Evolutionary conservation across 2,329 filamentous ascomycete genomes (phyloP).

Genomic region (Fusarium coffeatum): DNA sequence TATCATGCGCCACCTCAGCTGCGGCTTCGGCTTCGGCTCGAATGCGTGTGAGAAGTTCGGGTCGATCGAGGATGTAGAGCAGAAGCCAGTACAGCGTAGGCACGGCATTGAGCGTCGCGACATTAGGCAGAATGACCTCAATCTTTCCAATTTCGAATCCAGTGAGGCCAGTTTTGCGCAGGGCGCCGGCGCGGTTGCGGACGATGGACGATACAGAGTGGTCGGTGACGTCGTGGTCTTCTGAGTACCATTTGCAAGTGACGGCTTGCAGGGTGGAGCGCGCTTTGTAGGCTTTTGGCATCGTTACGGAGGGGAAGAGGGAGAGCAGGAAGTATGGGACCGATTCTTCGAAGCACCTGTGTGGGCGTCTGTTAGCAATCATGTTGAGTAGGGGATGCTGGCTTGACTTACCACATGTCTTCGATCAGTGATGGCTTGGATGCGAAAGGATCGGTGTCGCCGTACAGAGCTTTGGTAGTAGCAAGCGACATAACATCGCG

Average conservation of each 20-base stretch:
- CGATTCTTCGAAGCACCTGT: conserved; percentile 41
- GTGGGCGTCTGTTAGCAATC: neutral
- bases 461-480: conserved; percentile 56
- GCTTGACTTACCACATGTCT: conserved; percentile 31
- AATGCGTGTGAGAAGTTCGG: conserved; percentile 37
- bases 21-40: conserved; percentile 35
- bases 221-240: conserved; percentile 43
- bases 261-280: conserved; percentile 43
- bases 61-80: conserved; percentile 45
- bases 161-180: conserved; percentile 48
- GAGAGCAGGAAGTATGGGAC: conserved; percentile 47
- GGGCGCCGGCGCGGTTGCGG: conserved; percentile 44
- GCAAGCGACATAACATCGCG: conserved; percentile 54
- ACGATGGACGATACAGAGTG: conserved; percentile 46
- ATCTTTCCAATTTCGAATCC: conserved; percentile 45
- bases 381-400: fast-evolving
- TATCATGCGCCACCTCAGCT: neutral
- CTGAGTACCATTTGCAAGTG: conserved; percentile 49
- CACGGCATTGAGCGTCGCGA: conserved; percentile 51
- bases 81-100: conserved; percentile 55
- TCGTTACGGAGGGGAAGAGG: conserved; percentile 47
- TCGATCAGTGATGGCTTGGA: conserved; percentile 34
- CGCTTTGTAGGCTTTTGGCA: conserved; percentile 47
- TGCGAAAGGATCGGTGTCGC: conserved; percentile 57
- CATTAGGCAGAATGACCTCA: conserved; percentile 48